Evolutionary conservation across 2,329 filamentous ascomycete species (phyloP), one percentile per base, ranked within the genome.

Genomic region (Colletotrichum nymphaeae): DNA sequence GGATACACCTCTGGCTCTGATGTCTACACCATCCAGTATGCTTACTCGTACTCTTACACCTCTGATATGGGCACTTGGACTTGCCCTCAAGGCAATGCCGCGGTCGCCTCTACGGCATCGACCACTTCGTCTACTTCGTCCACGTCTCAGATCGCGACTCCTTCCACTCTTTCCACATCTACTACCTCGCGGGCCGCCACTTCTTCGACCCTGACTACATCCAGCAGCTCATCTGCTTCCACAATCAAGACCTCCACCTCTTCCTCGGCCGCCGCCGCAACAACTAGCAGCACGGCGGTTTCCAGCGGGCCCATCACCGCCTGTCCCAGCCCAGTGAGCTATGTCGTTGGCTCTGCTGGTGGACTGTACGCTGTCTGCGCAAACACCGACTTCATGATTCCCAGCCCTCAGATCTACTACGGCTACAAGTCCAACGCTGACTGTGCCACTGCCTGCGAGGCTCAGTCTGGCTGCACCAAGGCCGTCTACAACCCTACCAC

Each of bases 381-480:
- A 37, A 53, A 69, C 2, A 69, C 67, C 59, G 67, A 69, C 67
- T 69, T 69, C 26, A 53, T 57, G 52, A 65, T 69, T 11, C 37
- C 67, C 4, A 69, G 67, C 4, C 67, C 67, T 6, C 67, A 69
- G 16, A 69, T 69, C 37, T 69, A 64, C 28, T 69, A 69, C 12
- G 52, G 52, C 14, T 69, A 69, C 24, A 12, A 28, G 16, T 65
- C 60, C 19, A 69, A 69, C 53, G 37, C 16, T 8, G 67, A 65
- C 28, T 70, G 60, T 14, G 67, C 22, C 8, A 53, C 62, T 11
- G 37, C 58, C 4, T 70, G 60, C 22, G 60, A 70, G 8, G 37
- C 46, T 2, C 63, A 58, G 0, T n/a, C n/a, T 0, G 67, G 53
- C 28, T 70, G 67, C 35, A 66, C 60, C 28, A 70, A 70, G 42